Percentiles rank a stretch among this genome's conserved stretches.
These are phyloP conservation scores for Santalum album DNA, from an alignment of 164 flowering plant genomes.

Conservation along the genomic window DNA sequence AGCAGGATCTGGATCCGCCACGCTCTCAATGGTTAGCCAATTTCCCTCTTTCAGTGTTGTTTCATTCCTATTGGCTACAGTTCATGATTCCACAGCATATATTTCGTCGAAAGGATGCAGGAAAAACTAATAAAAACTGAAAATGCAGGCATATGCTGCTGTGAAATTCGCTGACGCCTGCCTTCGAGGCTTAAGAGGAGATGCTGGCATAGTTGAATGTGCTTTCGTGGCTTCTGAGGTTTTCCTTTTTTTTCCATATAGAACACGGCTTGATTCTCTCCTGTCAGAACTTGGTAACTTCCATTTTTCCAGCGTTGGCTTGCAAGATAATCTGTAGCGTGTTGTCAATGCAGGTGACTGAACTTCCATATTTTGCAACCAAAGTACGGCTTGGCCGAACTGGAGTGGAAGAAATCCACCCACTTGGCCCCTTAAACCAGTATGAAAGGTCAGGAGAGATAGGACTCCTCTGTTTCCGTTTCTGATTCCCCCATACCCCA, in stretches of 20 bases:
- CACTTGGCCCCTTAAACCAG: constrained; percentile 79
- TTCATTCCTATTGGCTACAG: neutral
- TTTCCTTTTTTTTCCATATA: neutral
- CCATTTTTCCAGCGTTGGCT: neutral
- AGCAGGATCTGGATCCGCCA: constrained; percentile 96
- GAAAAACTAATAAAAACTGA: neutral
- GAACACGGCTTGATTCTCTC: neutral
- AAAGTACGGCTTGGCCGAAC: constrained; percentile 77
- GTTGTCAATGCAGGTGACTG: constrained; percentile 58
- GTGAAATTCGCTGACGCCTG: constrained; percentile 94
- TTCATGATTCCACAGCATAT: neutral
- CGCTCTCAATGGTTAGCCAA: constrained; percentile 78
- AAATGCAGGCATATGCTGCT: constrained; percentile 81
- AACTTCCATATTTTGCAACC: constrained; percentile 88
- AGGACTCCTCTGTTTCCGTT: neutral
- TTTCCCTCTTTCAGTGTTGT: neutral
- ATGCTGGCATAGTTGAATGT: constrained; percentile 70
- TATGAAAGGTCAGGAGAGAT: constrained; percentile 59
- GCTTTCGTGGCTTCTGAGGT: constrained; percentile 84
- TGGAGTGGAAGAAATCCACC: constrained; percentile 78
- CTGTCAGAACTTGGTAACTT: neutral
- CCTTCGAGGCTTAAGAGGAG: constrained; percentile 80
- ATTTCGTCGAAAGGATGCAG: neutral
- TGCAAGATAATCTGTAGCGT: neutral
- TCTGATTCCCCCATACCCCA: neutral